These are phyloP conservation scores for Bryopsis sp. DNA, from an alignment of 139 green algal species.

Conservation along the genomic window DNA sequence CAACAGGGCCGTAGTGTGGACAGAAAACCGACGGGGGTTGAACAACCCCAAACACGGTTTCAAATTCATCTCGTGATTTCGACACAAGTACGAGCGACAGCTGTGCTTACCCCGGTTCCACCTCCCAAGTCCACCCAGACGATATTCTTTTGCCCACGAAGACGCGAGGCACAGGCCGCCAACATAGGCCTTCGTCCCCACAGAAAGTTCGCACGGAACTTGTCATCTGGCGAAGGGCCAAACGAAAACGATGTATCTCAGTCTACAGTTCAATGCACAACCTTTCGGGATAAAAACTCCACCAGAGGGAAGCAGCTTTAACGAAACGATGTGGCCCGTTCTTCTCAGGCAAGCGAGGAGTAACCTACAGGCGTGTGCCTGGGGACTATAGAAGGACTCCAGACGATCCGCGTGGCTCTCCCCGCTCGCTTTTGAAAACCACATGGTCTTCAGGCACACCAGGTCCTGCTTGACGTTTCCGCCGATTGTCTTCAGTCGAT, in stretches of 20 bases:
- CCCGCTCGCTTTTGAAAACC: slow-evolving; percentile 60
- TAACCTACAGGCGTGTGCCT: slow-evolving; percentile 58
- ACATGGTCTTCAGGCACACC: slow-evolving; percentile 68
- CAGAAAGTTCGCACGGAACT: slow-evolving; percentile 85
- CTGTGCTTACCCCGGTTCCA: slow-evolving; percentile 66
- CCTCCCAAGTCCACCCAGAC: slow-evolving; percentile 92
- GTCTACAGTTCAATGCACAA: not conserved
- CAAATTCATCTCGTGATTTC: no score
- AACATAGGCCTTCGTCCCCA: slow-evolving; percentile 89
- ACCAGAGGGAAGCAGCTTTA: not conserved
- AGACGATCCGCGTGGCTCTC: slow-evolving; percentile 66
- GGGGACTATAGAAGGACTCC: slow-evolving; percentile 74
- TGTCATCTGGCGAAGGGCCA: slow-evolving; percentile 70
- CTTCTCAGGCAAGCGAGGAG: not conserved
- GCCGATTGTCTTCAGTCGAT: slow-evolving; percentile 23
- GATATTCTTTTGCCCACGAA: slow-evolving; percentile 52
- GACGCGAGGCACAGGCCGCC: slow-evolving; percentile 69
- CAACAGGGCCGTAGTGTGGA: not conserved
- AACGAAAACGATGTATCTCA: not conserved
- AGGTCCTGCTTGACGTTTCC: slow-evolving; percentile 59
- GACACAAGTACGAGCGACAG: no score
- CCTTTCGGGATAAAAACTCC: not conserved
- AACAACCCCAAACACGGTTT: no score
- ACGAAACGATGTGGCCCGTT: not conserved
- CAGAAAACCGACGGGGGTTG: no score